Percentiles rank a stretch among this genome's conserved stretches.
phyloP scores from a whole-genome alignment of 2,329 filamentous ascomycete species.

The Ophiostoma ips region DNA sequence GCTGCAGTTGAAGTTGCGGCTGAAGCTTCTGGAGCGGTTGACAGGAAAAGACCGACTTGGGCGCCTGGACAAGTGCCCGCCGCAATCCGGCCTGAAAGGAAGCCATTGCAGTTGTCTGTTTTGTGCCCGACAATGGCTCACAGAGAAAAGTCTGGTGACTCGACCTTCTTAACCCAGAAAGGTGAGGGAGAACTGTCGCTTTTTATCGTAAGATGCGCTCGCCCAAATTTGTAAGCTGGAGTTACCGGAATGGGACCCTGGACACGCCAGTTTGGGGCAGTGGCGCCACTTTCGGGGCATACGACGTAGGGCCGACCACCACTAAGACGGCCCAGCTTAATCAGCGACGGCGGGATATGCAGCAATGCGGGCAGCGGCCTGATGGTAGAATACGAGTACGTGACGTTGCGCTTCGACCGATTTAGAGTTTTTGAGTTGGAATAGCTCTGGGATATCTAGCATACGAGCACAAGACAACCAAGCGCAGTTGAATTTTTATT shows the following conservation, averaged over 20 bases:
- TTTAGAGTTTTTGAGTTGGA: too few species aligned
- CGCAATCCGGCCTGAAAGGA: constrained; percentile 19
- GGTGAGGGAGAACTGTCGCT: not conserved
- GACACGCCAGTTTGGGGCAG: not conserved
- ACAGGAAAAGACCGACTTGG: constrained; percentile 28
- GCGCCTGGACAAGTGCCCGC: constrained; percentile 15
- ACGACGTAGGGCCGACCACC: not conserved
- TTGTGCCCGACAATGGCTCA: not conserved
- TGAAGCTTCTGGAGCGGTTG: constrained; percentile 10
- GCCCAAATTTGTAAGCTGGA: not conserved
- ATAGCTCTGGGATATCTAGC: too few species aligned
- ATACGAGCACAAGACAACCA: too few species aligned
- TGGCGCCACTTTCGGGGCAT: not conserved
- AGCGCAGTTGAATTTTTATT: too few species aligned
- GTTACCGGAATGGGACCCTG: too few species aligned
- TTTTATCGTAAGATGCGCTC: constrained; percentile 2
- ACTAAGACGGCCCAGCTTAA: constrained; percentile 10
- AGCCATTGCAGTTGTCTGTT: constrained; percentile 15
- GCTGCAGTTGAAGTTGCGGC: not conserved
- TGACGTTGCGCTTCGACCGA: too few species aligned
- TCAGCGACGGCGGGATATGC: constrained; percentile 8
- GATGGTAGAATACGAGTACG: not conserved
- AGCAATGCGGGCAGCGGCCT: not conserved
- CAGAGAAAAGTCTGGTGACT: not conserved
- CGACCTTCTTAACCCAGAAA: not conserved